Base-by-base conservation (phyloP, 352 stramenopile species). In the Globisporangium canariense region DNA sequence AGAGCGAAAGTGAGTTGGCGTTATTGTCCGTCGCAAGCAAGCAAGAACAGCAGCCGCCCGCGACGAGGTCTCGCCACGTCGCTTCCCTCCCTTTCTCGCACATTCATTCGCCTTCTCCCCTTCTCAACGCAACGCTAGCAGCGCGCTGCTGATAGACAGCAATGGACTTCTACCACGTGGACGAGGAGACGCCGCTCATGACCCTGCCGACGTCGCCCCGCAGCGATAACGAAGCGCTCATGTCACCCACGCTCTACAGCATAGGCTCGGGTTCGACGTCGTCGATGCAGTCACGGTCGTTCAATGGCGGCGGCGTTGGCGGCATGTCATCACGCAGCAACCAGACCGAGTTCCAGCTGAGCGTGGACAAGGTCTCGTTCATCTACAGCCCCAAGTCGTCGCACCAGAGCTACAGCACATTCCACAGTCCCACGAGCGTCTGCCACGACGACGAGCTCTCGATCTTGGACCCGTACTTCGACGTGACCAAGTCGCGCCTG, bases 381-480 rank as follows among this genome's bases (percentile, higher is more conserved):
- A 79, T 93, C 53, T 90, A 88, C 65, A 91, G 83, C 63, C 83
- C 83, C 40, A 83, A 85, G 55, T 70, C 75, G 18, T 49, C 47
- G 2, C 41, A 60, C 11, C 63, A 70, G 22, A 73, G 69, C 34
- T 78, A 87, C 71, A 90, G 72, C 62, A 81, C 69, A 14, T 90
- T 89, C 65, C 69, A 83, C 34, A 75, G 81, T 52, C 65, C 70
- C 28, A 60, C 72, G 28, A 66, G 57, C 56, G 60, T 74, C 32
- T 64, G 72, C 62, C 64, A 83, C 28, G 68, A 88, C 72, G 84
- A 94, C 59, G 77, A 86, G 67, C 78, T 94, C 25, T 89, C 86
- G 41, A 91, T 93, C 54, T 60, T 94, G n/a, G 84, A 94, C 40
- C 86, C 86, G 62, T 93, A 92, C 70, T 94, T 94, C 61, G 86